Conservation (phyloP, 208 protist species). For the Vickermania spadyakhi region DNA sequence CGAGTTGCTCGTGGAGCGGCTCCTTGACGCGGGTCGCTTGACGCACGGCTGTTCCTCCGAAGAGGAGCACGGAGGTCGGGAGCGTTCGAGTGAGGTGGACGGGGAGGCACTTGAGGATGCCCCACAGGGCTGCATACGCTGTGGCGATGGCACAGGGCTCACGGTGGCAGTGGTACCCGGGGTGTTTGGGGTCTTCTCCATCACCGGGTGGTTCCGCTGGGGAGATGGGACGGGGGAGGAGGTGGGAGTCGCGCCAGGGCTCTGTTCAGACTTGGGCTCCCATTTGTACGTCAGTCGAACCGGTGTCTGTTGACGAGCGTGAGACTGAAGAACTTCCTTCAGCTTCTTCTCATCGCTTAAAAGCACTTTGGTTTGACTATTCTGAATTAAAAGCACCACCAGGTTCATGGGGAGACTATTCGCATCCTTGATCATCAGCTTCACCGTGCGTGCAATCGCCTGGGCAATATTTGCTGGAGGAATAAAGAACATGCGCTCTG, state of each 20-base stretch:
- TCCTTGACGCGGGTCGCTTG: background rate
- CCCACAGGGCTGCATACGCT: too few relatives aligned
- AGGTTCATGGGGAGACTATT: background rate
- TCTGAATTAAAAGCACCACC: slow-evolving; percentile 1
- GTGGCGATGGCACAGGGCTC: background rate
- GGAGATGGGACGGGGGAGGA: background rate
- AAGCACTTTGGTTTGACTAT: background rate
- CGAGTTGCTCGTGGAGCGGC: background rate
- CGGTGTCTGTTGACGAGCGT: slow-evolving; percentile 16
- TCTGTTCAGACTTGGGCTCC: background rate
- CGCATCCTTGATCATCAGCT: slow-evolving; percentile 16
- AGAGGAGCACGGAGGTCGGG: background rate
- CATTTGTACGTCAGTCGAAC: slow-evolving; percentile 20
- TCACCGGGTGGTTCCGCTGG: background rate
- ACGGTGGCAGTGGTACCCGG: background rate
- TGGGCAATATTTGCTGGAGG: slow-evolving; percentile 18
- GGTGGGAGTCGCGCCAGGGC: background rate
- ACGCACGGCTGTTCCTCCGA: background rate
- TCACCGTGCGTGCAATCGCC: slow-evolving; percentile 21
- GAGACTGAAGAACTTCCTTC: slow-evolving; percentile 13
- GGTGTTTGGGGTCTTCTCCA: background rate
- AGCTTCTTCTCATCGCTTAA: slow-evolving; percentile 14
- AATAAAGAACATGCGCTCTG: slow-evolving; percentile 44
- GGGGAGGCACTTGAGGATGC: too few relatives aligned
- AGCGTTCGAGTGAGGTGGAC: too few relatives aligned